A percentile compares a stretch with the other conserved stretches of the same genome.
Evolutionary conservation across 805 yeast genomes (phyloP).

Genomic region (Kluyveromyces wickerhamii): DNA sequence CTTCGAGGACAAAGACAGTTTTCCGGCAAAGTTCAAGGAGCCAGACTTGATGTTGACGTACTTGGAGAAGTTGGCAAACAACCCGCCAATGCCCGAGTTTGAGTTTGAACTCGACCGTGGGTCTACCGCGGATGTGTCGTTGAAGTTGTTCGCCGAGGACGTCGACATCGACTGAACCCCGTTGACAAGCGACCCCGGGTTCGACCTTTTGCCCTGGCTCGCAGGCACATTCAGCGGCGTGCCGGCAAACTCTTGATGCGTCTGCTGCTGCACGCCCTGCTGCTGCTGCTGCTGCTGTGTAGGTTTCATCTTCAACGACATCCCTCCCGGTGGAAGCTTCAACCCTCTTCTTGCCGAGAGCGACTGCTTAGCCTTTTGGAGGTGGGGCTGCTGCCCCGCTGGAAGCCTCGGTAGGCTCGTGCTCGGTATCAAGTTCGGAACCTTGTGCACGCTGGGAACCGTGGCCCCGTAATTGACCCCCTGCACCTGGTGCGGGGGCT

Average conservation of each 20-base stretch:
- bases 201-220: slow-evolving; percentile 19
- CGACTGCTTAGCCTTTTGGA: slow-evolving; percentile 4
- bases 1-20: slow-evolving; percentile 82
- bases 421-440: slow-evolving; percentile 14
- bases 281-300: slow-evolving; percentile 11
- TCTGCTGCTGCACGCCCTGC: slow-evolving; percentile 15
- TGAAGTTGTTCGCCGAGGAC: slow-evolving; percentile 21
- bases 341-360: slow-evolving; percentile 80
- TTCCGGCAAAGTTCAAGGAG: slow-evolving; percentile 83
- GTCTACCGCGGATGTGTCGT: slow-evolving; percentile 24
- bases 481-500: slow-evolving; percentile 7
- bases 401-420: slow-evolving; percentile 62
- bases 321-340: slow-evolving; percentile 45
- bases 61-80: slow-evolving; percentile 77
- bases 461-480: too few relatives aligned
- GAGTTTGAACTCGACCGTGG: slow-evolving; percentile 13
- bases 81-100: slow-evolving; percentile 32
- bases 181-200: slow-evolving; percentile 25
- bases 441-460: too few relatives aligned
- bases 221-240: slow-evolving; percentile 19
- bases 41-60: slow-evolving; percentile 91
- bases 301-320: slow-evolving; percentile 23
- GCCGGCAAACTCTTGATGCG: slow-evolving; percentile 24
- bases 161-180: slow-evolving; percentile 30
- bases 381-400: slow-evolving; percentile 31